phyloP scores from a whole-genome alignment of 176 grass and related monocot genomes.

The Zoysia pacifica region DNA sequence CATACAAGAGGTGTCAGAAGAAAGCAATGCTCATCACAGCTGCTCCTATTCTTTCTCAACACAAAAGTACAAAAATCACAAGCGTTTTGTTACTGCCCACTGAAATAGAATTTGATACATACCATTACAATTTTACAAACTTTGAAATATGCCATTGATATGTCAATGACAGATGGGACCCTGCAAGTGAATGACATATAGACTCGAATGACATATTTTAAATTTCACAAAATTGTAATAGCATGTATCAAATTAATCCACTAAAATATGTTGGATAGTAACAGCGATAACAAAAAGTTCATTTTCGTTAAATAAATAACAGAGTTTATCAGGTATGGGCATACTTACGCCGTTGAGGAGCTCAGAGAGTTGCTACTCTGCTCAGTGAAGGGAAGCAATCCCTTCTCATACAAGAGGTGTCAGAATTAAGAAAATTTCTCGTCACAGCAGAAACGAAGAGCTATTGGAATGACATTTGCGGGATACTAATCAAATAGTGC shows the following conservation, averaged over 20 bases:
- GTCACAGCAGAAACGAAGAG: conserved; percentile 27
- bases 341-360: neutral
- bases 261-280: neutral
- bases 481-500: neutral
- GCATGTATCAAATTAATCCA: too few species aligned
- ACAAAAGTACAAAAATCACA: neutral
- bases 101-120: too few species aligned
- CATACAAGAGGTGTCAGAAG: conserved; percentile 85
- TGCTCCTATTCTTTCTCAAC: neutral
- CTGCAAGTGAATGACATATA: too few species aligned
- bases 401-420: conserved; percentile 71
- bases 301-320: neutral
- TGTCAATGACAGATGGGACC: too few species aligned
- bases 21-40: conserved; percentile 58
- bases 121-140: too few species aligned
- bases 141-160: too few species aligned
- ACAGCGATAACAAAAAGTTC: neutral
- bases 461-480: neutral
- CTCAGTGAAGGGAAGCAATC: conserved; percentile 54
- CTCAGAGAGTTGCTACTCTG: conserved; percentile 75
- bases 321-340: neutral
- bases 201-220: too few species aligned
- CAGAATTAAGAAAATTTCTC: conserved; percentile 29
- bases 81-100: neutral
- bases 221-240: too few species aligned